Conservation (phyloP, 176 grass and related monocot genomes). For the Panicum miliaceum region DNA sequence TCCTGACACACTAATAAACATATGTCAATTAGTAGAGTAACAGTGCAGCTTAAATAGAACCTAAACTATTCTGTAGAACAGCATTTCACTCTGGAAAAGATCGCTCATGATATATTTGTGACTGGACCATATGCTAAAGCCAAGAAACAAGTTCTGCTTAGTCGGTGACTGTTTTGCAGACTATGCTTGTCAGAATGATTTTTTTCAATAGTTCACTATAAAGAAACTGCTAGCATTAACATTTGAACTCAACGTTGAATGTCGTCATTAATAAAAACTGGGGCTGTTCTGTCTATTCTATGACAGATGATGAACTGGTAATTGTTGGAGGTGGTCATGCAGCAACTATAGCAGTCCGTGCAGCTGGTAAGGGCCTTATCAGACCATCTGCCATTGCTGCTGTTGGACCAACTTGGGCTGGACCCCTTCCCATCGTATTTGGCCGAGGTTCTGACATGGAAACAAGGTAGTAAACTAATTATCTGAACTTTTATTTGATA, state of each 20-base stretch:
- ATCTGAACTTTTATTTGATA: conserved; percentile 6
- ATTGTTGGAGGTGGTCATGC: conserved; percentile 97
- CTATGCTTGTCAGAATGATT: not conserved
- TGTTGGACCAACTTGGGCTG: conserved; percentile 97
- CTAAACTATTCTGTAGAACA: not conserved
- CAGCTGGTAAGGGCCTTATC: conserved; percentile 80
- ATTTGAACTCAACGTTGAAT: conserved; percentile 12
- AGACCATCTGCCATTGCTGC: conserved; percentile 71
- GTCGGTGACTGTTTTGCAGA: not conserved
- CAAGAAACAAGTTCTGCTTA: not conserved
- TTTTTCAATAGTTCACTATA: not conserved
- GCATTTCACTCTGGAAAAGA: not conserved
- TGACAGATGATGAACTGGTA: conserved; percentile 68
- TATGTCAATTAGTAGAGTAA: not conserved
- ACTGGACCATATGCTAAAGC: conserved; percentile 1
- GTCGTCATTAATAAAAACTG: conserved; percentile 17
- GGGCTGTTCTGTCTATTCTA: conserved; percentile 29
- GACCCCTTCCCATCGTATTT: conserved; percentile 96
- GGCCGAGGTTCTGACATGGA: conserved; percentile 87
- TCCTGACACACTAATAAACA: not conserved
- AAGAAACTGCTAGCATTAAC: not conserved
- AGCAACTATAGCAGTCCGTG: conserved; percentile 83
- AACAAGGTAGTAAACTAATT: conserved; percentile 59
- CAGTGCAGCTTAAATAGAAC: not conserved
- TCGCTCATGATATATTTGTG: conserved; percentile 24